These are phyloP conservation scores for Glebionis coronaria DNA, from an alignment of 129 eudicot genomes.

Conservation along the genomic window DNA sequence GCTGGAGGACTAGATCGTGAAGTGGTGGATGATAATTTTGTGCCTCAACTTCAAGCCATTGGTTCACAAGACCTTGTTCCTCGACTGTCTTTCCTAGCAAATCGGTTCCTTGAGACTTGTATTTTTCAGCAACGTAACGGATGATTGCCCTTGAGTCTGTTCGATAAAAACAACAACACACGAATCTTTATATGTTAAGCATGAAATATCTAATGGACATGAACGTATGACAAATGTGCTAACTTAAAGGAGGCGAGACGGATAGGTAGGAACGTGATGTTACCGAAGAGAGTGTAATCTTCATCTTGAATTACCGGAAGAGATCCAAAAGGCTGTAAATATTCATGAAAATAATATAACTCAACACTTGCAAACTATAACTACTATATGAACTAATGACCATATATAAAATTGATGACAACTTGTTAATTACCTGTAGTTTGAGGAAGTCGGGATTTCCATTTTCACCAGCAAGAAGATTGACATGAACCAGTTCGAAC, in stretches of 20 bases:
- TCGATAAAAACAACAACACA: not conserved
- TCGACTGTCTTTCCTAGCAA: slow-evolving; percentile 53
- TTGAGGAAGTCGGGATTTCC: slow-evolving; percentile 43
- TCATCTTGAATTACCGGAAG: slow-evolving; percentile 76
- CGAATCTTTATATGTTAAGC: not conserved
- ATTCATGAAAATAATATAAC: not conserved
- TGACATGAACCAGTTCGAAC: slow-evolving; percentile 48
- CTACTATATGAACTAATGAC: not conserved
- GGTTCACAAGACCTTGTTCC: slow-evolving; percentile 54
- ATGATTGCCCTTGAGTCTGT: slow-evolving; percentile 71
- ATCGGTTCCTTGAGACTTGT: slow-evolving; percentile 60
- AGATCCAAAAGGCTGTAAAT: slow-evolving; percentile 65
- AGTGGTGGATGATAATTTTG: slow-evolving; percentile 52
- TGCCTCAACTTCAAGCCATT: slow-evolving; percentile 70
- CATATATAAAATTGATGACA: not conserved
- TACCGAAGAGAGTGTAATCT: slow-evolving; percentile 63
- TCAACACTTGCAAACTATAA: too few species aligned
- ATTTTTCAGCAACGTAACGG: slow-evolving; percentile 60
- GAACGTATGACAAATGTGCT: too few species aligned
- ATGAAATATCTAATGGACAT: not conserved
- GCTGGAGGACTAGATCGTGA: slow-evolving; percentile 35
- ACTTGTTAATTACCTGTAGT: slow-evolving; percentile 41
- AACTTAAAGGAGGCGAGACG: too few species aligned
- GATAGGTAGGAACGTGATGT: not conserved
- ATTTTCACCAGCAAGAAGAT: slow-evolving; percentile 47